A percentile compares a stretch with the other conserved stretches of the same genome.
Conservation (phyloP, 805 yeast species). For the Sungouiozyma intestinalis region DNA sequence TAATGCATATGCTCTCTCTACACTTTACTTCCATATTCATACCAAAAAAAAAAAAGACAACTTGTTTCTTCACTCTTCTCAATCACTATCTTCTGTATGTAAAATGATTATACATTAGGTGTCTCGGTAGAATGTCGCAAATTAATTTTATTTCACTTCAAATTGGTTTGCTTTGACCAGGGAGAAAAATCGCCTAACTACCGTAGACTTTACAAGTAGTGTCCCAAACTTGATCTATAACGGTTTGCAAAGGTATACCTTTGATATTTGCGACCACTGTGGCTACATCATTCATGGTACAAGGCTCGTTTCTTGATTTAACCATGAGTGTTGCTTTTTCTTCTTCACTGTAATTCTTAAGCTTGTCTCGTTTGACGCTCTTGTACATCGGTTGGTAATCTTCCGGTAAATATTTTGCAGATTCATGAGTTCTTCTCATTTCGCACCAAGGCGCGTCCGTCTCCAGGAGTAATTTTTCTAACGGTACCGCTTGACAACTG, state of each 20-base stretch:
- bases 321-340: conserved; percentile 36
- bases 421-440: conserved; percentile 70
- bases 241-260: conserved; percentile 31
- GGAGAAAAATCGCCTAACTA: conserved; percentile 2
- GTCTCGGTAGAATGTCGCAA: conserved; percentile 1
- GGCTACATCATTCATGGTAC: conserved; percentile 72
- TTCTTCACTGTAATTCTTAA: conserved; percentile 17
- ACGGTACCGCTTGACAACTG: conserved; percentile 59
- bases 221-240: conserved; percentile 41
- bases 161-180: not conserved
- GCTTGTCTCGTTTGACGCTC: conserved; percentile 27
- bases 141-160: conserved; percentile 3
- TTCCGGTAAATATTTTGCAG: conserved; percentile 43
- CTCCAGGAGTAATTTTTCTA: conserved; percentile 64
- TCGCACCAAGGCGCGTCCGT: conserved; percentile 99
- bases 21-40: not conserved
- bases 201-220: conserved; percentile 39
- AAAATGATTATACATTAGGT: not conserved
- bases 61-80: no score
- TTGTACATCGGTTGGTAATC: conserved; percentile 23
- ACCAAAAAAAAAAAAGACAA: not conserved
- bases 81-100: no score
- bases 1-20: not conserved
- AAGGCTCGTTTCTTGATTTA: conserved; percentile 88
- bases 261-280: conserved; percentile 48